Conservation (phyloP, 2,329 filamentous ascomycete species). For the Ciborinia camelliae region DNA sequence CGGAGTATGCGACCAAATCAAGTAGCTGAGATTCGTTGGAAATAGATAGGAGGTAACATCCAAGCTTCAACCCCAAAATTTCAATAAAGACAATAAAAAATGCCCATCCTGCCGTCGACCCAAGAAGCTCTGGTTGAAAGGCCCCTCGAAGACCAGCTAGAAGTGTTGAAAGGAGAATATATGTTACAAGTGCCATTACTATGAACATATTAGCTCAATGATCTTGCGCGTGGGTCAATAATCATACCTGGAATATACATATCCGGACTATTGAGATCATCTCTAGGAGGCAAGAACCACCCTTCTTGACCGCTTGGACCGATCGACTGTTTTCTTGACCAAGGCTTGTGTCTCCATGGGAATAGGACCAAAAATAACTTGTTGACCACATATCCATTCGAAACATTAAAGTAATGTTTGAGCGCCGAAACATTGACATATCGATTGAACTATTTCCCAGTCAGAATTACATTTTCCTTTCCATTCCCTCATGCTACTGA, state of each 20-base stretch:
- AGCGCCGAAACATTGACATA: constrained; percentile 90
- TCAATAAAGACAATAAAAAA: constrained; percentile 81
- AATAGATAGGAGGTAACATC: constrained; percentile 90
- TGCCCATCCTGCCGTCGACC: constrained; percentile 75
- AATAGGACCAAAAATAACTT: constrained; percentile 94
- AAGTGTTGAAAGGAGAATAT: constrained; percentile 89
- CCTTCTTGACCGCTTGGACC: constrained; percentile 67
- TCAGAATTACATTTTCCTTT: constrained; percentile 21
- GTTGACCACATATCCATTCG: constrained; percentile 91
- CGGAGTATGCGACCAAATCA: constrained; percentile 91
- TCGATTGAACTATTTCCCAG: constrained; percentile 57
- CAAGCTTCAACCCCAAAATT: constrained; percentile 85
- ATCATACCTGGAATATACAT: constrained; percentile 80
- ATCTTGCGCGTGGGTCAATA: not conserved
- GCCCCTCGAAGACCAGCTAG: constrained; percentile 84
- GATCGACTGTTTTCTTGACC: constrained; percentile 83
- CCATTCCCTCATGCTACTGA: constrained; percentile 41
- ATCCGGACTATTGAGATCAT: constrained; percentile 96
- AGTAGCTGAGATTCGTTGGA: constrained; percentile 90
- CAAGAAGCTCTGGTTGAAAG: constrained; percentile 91
- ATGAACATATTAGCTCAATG: not conserved
- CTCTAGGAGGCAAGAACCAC: constrained; percentile 84
- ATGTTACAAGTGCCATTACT: constrained; percentile 95
- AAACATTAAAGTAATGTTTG: constrained; percentile 99
- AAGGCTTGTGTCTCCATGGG: constrained; percentile 95